phyloP scores from a whole-genome alignment of 176 grass and related monocot species.

The Oryza australiensis region DNA sequence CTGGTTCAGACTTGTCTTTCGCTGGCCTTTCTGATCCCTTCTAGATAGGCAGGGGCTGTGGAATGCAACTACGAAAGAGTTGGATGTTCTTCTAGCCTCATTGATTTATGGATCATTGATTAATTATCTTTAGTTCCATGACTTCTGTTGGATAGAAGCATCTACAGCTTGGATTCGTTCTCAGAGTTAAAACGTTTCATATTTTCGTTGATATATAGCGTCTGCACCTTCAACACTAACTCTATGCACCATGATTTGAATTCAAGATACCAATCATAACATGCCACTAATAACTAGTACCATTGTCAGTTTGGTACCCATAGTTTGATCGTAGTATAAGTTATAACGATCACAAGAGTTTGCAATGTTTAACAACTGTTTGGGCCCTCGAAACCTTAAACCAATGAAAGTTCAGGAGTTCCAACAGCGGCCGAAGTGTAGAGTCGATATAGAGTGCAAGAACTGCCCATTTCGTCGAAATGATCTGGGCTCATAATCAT shows the following conservation, averaged over 20 bases:
- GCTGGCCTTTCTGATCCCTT: neutral
- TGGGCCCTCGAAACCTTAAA: neutral
- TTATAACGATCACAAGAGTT: neutral
- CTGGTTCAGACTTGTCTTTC: slow-evolving; percentile 2
- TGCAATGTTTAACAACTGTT: neutral
- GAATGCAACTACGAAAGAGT: neutral
- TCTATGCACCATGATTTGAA: slow-evolving; percentile 10
- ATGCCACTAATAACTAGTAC: slow-evolving; percentile 9
- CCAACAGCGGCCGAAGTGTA: neutral
- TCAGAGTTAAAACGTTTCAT: neutral
- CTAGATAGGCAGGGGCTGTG: neutral
- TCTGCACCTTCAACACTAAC: slow-evolving; percentile 5
- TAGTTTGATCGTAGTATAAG: neutral
- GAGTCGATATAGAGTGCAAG: neutral
- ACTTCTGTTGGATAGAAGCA: neutral
- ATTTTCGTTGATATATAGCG: neutral
- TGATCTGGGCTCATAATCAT: neutral
- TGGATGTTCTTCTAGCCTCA: neutral
- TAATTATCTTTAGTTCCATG: slow-evolving; percentile 1
- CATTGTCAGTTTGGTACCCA: neutral
- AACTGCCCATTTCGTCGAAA: neutral
- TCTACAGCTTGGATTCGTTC: neutral
- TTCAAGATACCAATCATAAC: neutral
- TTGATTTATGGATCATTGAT: neutral
- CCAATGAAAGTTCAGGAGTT: neutral